Evolutionary conservation across 768 basidiomycete genomes (phyloP).

Genomic region (Boletus patriciae): DNA sequence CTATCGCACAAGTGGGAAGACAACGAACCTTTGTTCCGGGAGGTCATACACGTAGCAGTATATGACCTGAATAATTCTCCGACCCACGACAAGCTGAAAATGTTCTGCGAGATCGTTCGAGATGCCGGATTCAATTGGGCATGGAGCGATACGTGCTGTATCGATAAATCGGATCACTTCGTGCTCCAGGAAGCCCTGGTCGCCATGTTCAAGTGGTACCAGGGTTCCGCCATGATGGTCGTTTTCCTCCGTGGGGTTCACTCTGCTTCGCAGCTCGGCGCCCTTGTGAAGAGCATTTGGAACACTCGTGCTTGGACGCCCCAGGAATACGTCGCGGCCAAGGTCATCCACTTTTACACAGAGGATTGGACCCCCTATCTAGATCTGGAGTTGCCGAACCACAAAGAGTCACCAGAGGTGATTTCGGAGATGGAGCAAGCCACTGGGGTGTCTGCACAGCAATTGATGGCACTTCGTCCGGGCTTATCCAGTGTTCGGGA

Average conservation of each 20-base stretch:
- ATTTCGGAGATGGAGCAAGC: background rate
- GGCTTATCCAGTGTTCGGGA: background rate
- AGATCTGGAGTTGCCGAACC: background rate
- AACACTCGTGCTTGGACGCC: conserved; percentile 3
- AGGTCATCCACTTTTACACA: background rate
- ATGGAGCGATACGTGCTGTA: too few species aligned
- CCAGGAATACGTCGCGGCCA: background rate
- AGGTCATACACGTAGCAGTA: background rate
- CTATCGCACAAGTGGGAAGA: conserved; percentile 7
- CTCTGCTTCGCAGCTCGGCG: background rate
- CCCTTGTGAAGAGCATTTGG: conserved; percentile 5
- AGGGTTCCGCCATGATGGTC: background rate
- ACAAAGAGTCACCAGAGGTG: background rate
- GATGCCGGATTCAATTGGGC: too few species aligned
- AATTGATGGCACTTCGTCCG: background rate
- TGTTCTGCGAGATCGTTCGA: too few species aligned
- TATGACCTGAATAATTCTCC: background rate
- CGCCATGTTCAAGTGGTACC: too few species aligned
- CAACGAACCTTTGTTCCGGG: background rate
- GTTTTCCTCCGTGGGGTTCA: conserved; percentile 1
- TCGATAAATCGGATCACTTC: too few species aligned
- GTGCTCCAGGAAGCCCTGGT: too few species aligned
- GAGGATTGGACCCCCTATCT: background rate
- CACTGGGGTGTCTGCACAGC: background rate
- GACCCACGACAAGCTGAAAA: background rate